These are phyloP conservation scores for Chalciporus sp. DNA, from an alignment of 1,284 basidiomycete genomes.

Conservation along the genomic window DNA sequence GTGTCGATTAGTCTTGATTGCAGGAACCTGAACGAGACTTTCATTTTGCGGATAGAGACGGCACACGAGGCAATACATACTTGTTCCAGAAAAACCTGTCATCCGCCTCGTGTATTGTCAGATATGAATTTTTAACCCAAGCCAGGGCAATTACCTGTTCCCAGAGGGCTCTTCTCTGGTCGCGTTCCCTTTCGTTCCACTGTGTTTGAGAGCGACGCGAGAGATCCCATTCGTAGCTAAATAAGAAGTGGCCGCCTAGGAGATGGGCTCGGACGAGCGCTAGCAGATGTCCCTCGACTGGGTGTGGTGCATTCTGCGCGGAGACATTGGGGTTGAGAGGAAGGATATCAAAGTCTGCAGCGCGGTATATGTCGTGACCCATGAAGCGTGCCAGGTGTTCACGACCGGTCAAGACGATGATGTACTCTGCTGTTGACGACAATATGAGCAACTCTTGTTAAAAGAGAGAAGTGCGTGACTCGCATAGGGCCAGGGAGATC, in stretches of 20 bases:
- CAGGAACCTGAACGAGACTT: slow-evolving; percentile 52
- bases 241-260: slow-evolving; percentile 80
- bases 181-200: slow-evolving; percentile 55
- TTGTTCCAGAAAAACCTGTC: slow-evolving; percentile 99
- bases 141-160: slow-evolving; percentile 57
- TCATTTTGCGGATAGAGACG: slow-evolving; percentile 8
- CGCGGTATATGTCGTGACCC: slow-evolving; percentile 85
- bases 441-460: slow-evolving; percentile 2
- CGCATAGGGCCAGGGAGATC: slow-evolving; percentile 85
- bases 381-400: slow-evolving; percentile 81
- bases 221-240: slow-evolving; percentile 91
- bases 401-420: slow-evolving; percentile 87
- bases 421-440: slow-evolving; percentile 77
- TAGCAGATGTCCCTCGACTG: slow-evolving; percentile 87
- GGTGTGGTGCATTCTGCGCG: slow-evolving; percentile 69
- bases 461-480: slow-evolving; percentile 34
- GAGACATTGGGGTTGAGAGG: slow-evolving; percentile 77
- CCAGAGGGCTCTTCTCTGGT: slow-evolving; percentile 65
- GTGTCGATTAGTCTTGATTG: slow-evolving; percentile 74
- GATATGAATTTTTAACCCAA: slow-evolving; percentile 13
- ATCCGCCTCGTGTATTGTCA: slow-evolving; percentile 64
- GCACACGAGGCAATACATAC: slow-evolving; percentile 31
- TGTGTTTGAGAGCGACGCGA: slow-evolving; percentile 90
- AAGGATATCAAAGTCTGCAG: slow-evolving; percentile 91
- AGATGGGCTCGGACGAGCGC: slow-evolving; percentile 88